A percentile compares a stretch with the other conserved stretches of the same genome.
These are phyloP conservation scores for Omphalea diandra DNA, from an alignment of 441 rosid genomes.

Conservation along the genomic window DNA sequence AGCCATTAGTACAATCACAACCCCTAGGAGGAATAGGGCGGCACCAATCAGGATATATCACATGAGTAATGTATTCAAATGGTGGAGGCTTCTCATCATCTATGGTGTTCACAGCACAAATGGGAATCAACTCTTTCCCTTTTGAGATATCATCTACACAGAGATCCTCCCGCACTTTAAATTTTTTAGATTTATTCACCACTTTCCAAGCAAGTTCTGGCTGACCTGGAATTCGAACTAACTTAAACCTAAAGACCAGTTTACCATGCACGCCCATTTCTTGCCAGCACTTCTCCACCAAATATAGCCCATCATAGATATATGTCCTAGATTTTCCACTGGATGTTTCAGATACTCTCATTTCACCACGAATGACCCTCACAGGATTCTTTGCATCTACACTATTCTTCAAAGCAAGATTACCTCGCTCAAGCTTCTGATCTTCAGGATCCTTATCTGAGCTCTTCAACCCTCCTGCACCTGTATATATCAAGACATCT, in stretches of 20 bases:
- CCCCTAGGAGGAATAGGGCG: conserved; percentile 45
- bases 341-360: conserved; percentile 36
- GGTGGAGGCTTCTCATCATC: conserved; percentile 69
- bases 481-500: conserved; percentile 73
- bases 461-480: conserved; percentile 72
- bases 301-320: conserved; percentile 75
- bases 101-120: conserved; percentile 67
- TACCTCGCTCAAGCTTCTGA: conserved; percentile 73
- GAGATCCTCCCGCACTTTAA: conserved; percentile 55
- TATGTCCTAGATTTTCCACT: conserved; percentile 43
- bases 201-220: conserved; percentile 89
- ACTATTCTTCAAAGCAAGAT: conserved; percentile 73
- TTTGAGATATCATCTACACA: conserved; percentile 61
- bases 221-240: conserved; percentile 68
- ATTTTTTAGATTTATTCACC: conserved; percentile 52
- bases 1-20: conserved; percentile 58
- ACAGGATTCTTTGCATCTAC: conserved; percentile 54
- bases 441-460: conserved; percentile 63
- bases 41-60: conserved; percentile 64
- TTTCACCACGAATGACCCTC: conserved; percentile 76
- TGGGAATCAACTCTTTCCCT: conserved; percentile 70
- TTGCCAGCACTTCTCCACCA: conserved; percentile 60
- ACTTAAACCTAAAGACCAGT: conserved; percentile 62
- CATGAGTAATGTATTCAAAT: conserved; percentile 50
- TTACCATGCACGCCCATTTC: conserved; percentile 63